Percentiles rank a stretch among this genome's conserved stretches.
Conservation (phyloP, 2,329 filamentous ascomycete genomes). For the Epichloe gansuensis region DNA sequence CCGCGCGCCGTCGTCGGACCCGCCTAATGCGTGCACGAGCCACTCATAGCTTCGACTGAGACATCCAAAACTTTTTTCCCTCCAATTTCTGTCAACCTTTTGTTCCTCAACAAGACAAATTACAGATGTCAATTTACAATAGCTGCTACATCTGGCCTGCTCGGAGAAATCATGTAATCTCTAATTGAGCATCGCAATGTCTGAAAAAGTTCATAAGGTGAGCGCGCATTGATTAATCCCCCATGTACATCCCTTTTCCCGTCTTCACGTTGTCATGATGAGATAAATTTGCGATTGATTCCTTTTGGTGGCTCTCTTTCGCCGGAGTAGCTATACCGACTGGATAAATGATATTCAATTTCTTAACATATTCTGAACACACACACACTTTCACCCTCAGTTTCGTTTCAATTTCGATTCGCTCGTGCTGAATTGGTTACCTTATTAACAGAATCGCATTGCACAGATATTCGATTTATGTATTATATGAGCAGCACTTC, state of each 20-base stretch:
- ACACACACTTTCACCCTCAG: slow-evolving; percentile 9
- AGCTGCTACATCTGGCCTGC: background rate
- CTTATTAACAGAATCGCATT: no score
- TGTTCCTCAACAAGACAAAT: background rate
- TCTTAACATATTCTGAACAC: slow-evolving; percentile 99
- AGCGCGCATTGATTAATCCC: background rate
- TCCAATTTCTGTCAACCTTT: rapidly evolving
- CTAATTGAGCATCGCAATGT: background rate
- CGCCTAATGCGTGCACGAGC: background rate
- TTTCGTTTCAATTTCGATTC: no score
- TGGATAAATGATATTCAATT: slow-evolving; percentile 69
- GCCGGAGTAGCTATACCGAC: slow-evolving; percentile 78
- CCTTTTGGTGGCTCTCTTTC: slow-evolving; percentile 66
- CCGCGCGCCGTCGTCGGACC: slow-evolving; percentile 9
- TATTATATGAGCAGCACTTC: no score
- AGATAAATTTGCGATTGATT: slow-evolving; percentile 98
- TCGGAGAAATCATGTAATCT: background rate
- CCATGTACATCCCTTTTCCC: slow-evolving; percentile 4
- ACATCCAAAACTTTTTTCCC: background rate
- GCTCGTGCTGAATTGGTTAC: background rate
- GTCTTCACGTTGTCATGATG: slow-evolving; percentile 49
- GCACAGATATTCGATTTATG: no score
- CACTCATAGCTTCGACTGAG: background rate
- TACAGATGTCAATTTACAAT: no score
- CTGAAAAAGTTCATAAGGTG: background rate